A percentile compares a stretch with the other conserved stretches of the same genome.
Conservation (phyloP, 2,329 filamentous ascomycete species). For the Ophiosphaerella narmari region DNA sequence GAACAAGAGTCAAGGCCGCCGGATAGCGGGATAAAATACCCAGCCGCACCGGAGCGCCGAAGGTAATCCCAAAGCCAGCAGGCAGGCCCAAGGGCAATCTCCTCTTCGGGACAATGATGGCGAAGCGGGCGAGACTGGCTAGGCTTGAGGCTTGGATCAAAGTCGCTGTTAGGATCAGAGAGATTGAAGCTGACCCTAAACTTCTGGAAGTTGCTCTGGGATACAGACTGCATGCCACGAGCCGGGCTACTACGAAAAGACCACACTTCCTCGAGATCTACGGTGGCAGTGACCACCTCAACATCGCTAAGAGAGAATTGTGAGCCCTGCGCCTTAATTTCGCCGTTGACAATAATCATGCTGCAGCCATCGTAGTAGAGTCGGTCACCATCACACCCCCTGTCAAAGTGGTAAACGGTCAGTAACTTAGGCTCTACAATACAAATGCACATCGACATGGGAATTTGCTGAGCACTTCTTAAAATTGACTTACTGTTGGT, state of each 20-base stretch:
- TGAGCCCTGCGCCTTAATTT: constrained; percentile 66
- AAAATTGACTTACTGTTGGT: not conserved
- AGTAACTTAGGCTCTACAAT: no score
- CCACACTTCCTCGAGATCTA: constrained; percentile 71
- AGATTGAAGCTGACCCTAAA: constrained; percentile 54
- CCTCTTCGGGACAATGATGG: constrained; percentile 59
- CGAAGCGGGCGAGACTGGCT: constrained; percentile 45
- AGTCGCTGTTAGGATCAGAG: constrained; percentile 46
- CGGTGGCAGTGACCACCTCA: constrained; percentile 59
- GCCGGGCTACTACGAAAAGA: constrained; percentile 62
- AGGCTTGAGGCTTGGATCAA: constrained; percentile 53
- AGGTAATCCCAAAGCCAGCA: constrained; percentile 72
- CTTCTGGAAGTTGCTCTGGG: constrained; percentile 53
- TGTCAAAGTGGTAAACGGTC: no score
- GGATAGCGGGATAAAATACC: constrained; percentile 62
- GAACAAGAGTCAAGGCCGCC: constrained; percentile 67
- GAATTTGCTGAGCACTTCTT: not conserved
- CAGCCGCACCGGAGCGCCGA: constrained; percentile 56
- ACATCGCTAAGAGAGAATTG: constrained; percentile 65
- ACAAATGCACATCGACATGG: not conserved
- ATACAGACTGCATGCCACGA: constrained; percentile 62
- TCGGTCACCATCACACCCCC: constrained; percentile 4
- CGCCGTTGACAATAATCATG: constrained; percentile 62
- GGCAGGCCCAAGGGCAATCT: constrained; percentile 65
- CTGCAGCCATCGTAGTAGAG: constrained; percentile 39